phyloP scores from a whole-genome alignment of 176 grass and related monocot genomes.

The Poa pratensis region DNA sequence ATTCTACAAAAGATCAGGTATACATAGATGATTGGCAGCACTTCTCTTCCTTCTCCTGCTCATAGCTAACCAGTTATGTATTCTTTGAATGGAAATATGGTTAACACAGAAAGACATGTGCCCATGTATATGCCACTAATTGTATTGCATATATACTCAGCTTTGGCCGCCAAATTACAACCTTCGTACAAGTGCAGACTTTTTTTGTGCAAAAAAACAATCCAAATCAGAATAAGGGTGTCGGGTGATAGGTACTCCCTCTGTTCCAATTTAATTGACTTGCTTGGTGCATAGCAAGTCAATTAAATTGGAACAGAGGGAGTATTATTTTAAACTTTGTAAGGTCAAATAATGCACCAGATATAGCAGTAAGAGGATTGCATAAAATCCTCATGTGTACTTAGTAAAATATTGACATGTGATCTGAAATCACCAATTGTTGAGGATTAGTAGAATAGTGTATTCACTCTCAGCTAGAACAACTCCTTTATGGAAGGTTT shows the following conservation, averaged over 20 bases:
- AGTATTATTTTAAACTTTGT: background rate
- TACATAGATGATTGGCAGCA: constrained; percentile 25
- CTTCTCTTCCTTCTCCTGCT: background rate
- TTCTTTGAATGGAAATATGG: constrained; percentile 14
- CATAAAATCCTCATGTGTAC: constrained; percentile 8
- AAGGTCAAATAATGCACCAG: background rate
- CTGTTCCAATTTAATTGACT: too few relatives aligned
- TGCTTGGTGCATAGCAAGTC: too few relatives aligned
- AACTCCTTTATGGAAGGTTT: background rate
- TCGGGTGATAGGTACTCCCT: background rate
- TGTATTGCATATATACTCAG: constrained; percentile 22
- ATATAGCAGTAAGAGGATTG: constrained; percentile 8
- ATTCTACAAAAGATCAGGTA: background rate
- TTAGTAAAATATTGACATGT: constrained; percentile 3
- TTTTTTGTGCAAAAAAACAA: background rate
- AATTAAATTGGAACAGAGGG: too few relatives aligned
- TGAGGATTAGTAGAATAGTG: constrained; percentile 2
- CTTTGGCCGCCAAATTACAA: constrained; percentile 1
- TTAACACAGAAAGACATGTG: constrained; percentile 10
- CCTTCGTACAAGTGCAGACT: background rate
- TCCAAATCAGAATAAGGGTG: constrained; percentile 4
- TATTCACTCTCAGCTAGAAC: background rate
- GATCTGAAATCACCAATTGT: background rate
- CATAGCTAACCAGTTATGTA: constrained; percentile 21
- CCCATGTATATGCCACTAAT: constrained; percentile 25